Conservation (phyloP, 805 yeast genomes). For the Candida awuae region DNA sequence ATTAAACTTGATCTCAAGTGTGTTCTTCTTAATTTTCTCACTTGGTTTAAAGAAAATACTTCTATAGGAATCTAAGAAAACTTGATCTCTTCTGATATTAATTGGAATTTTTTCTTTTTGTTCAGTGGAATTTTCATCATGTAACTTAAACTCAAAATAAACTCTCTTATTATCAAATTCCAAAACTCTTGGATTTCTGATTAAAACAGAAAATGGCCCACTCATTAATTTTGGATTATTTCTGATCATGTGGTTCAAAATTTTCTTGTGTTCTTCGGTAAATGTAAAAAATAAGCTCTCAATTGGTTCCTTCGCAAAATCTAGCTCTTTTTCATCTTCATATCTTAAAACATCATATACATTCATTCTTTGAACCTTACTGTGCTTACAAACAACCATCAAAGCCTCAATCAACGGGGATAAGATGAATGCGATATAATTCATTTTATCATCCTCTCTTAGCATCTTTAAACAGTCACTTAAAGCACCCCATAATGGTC, state of each 20-base stretch:
- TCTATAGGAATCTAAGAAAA: conserved; percentile 84
- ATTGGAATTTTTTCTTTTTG: conserved; percentile 45
- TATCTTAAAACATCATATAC: conserved; percentile 49
- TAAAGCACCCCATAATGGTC: conserved; percentile 77
- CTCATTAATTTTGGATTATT: conserved; percentile 88
- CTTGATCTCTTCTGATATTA: conserved; percentile 78
- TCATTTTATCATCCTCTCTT: conserved; percentile 48
- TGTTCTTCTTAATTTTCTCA: conserved; percentile 63
- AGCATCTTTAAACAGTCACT: conserved; percentile 61
- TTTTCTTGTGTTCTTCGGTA: conserved; percentile 80
- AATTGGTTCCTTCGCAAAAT: conserved; percentile 66
- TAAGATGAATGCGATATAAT: conserved; percentile 67
- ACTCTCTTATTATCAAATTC: conserved; percentile 92
- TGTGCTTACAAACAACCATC: conserved; percentile 93
- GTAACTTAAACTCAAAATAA: conserved; percentile 72
- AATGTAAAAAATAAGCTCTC: conserved; percentile 76
- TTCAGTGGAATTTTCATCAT: conserved; percentile 35
- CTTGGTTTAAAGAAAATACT: conserved; percentile 70
- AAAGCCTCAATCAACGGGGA: conserved; percentile 84
- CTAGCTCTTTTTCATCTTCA: conserved; percentile 57
- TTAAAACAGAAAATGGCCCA: conserved; percentile 88
- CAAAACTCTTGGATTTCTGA: conserved; percentile 77
- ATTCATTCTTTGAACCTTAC: conserved; percentile 51
- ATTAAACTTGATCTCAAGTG: conserved; percentile 72
- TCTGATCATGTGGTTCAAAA: conserved; percentile 85